phyloP scores from a whole-genome alignment of 305 asterid genomes.

The Fraxinus latifolia region DNA sequence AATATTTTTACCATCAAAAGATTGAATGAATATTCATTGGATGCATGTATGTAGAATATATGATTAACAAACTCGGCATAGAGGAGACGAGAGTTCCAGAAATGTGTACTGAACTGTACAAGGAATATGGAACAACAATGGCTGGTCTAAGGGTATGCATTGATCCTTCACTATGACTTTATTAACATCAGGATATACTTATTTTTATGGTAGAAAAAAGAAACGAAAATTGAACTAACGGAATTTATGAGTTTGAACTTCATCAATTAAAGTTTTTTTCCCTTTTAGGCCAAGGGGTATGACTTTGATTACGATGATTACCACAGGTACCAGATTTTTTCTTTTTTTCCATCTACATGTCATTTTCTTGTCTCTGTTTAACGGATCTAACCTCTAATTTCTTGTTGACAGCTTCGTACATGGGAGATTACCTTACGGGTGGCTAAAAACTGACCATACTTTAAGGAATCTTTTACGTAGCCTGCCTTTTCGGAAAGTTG shows the following conservation, averaged over 20 bases:
- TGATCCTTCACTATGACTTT: constrained; percentile 1
- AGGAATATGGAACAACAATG: constrained; percentile 93
- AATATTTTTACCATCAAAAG: background rate
- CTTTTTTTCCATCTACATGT: background rate
- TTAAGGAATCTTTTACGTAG: constrained; percentile 58
- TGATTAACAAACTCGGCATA: constrained; percentile 64
- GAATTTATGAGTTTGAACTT: constrained; percentile 4
- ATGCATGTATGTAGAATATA: constrained; percentile 51
- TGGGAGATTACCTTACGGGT: constrained; percentile 81
- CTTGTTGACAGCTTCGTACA: constrained; percentile 63
- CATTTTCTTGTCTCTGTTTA: background rate
- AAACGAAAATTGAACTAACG: background rate
- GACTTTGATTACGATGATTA: constrained; percentile 84
- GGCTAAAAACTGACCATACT: constrained; percentile 62
- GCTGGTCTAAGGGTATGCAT: constrained; percentile 77
- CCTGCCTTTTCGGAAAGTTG: constrained; percentile 75
- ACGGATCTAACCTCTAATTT: background rate
- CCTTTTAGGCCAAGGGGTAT: constrained; percentile 65
- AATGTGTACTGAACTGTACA: constrained; percentile 65
- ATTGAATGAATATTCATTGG: constrained; percentile 6
- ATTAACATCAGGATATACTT: background rate
- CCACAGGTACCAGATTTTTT: constrained; percentile 48
- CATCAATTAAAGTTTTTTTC: background rate
- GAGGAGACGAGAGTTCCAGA: constrained; percentile 60
- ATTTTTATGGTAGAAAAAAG: background rate